Base-by-base conservation (phyloP, 352 stramenopile species). In the Lagenidium sp. region DNA sequence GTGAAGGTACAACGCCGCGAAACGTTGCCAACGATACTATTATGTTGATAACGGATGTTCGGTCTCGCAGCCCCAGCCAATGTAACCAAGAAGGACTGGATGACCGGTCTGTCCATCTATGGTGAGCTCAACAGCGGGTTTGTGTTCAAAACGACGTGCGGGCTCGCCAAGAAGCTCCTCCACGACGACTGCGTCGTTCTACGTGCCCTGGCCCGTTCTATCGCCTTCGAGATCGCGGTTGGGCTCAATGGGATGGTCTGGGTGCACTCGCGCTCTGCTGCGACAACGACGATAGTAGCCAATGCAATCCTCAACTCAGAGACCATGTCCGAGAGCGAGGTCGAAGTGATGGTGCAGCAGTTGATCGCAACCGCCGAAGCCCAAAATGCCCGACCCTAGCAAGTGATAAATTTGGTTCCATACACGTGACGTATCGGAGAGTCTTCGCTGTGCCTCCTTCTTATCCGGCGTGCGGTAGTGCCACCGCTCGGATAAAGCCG, bases 101-200 rank as follows among this genome's bases (percentile, higher is more conserved):
- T 98, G 89, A 99, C 95, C 8, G 94, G 96, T 8, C 77, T 98
- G 49, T 82, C 92, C 18, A 90, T 96, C 16, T 99, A 98, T 56
- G 95, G 95, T 12, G 85, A 97, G 52, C 75, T 99, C 19, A 90
- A 73, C 32, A 93, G 93, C 40, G 95, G 95, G 18, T 97, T 87
- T 23, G 78, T 95, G n/a, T 85, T 93, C 44, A 85, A 85, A 47
- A 82, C 78, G 13, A 93, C 80, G 2, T 73, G 93, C 35, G 61
- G 62, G 2, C 59, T 93, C 23, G 82, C 81, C 8, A 89, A 87
- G 51, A 65, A 63, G 25, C 51, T 91, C 41, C 57, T 91, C 20
- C 67, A 69, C 13, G 76, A 91, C 31, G 76, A 88, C 44, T 78
- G 65, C 41, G 46, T 68, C 24, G 85, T 98, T 24, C 64, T 98